These are phyloP conservation scores for Tylopilus plumbeoviolaceoides DNA, from an alignment of 768 basidiomycete genomes.

Conservation along the genomic window DNA sequence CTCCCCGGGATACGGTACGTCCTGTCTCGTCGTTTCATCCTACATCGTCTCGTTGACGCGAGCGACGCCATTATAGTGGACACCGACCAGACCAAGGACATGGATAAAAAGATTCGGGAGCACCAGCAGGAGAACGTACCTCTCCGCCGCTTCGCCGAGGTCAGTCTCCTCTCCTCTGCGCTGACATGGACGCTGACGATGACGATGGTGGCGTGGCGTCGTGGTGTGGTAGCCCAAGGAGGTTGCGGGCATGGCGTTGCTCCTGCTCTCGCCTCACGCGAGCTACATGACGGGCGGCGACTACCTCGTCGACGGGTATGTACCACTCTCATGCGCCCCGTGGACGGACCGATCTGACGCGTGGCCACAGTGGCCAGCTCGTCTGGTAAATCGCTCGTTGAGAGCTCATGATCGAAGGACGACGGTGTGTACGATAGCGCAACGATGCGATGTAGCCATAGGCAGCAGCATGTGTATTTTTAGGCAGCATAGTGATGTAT, in stretches of 20 bases:
- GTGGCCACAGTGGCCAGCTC: slow-evolving; percentile 11
- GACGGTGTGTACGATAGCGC: not conserved
- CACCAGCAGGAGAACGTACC: slow-evolving; percentile 50
- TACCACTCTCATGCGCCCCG: not conserved
- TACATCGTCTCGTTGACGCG: too few relatives aligned
- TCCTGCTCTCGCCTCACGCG: slow-evolving; percentile 48
- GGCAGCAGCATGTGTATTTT: not conserved
- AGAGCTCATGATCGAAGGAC: not conserved
- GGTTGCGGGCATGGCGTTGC: slow-evolving; percentile 50
- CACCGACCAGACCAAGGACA: slow-evolving; percentile 54
- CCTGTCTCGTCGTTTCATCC: too few relatives aligned
- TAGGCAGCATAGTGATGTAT: too few relatives aligned
- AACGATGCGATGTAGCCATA: not conserved
- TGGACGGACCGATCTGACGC: too few relatives aligned
- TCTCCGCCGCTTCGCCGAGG: slow-evolving; percentile 27
- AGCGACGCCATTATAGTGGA: slow-evolving; percentile 34
- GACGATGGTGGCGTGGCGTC: too few relatives aligned
- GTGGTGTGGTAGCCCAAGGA: slow-evolving; percentile 56
- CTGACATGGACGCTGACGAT: too few relatives aligned
- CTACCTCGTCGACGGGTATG: slow-evolving; percentile 54
- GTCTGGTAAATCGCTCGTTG: slow-evolving; percentile 21
- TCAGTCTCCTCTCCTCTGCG: too few relatives aligned
- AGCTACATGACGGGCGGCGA: slow-evolving; percentile 59
- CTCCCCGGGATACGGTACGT: slow-evolving; percentile 53
- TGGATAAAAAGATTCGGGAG: slow-evolving; percentile 46